A percentile compares a stretch with the other conserved stretches of the same genome.
Evolutionary conservation across 2,329 filamentous ascomycete species (phyloP).

Genomic region (Nakataea oryzae): DNA sequence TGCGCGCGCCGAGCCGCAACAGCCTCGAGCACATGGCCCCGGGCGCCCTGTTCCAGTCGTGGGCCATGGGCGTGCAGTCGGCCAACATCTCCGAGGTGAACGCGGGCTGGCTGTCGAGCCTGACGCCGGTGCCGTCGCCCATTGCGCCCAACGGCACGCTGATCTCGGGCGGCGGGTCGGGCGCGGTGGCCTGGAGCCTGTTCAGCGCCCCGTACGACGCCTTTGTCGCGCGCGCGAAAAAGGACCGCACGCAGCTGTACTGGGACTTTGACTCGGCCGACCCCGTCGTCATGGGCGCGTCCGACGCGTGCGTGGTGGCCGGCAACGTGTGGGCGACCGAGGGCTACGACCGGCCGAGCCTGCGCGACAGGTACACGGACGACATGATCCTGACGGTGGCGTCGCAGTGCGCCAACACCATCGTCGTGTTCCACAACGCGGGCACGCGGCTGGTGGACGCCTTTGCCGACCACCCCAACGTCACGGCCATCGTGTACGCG

Average conservation of each 20-base stretch:
- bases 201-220: conserved; percentile 26
- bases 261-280: conserved; percentile 31
- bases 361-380: conserved; percentile 51
- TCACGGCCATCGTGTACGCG: conserved; percentile 39
- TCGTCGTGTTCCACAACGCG: conserved; percentile 39
- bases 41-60: conserved; percentile 25
- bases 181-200: conserved; percentile 34
- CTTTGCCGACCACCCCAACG: conserved; percentile 39
- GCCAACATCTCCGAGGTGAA: conserved; percentile 25
- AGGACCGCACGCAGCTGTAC: conserved; percentile 45
- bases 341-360: conserved; percentile 42
- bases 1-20: conserved; percentile 39
- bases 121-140: conserved; percentile 10
- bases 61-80: conserved; percentile 42
- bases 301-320: conserved; percentile 48
- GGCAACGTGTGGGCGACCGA: conserved; percentile 53
- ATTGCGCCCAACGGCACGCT: conserved; percentile 38
- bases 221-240: conserved; percentile 25
- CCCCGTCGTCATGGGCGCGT: neutral
- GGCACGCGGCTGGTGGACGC: conserved; percentile 36
- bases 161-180: conserved; percentile 37
- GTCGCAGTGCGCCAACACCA: conserved; percentile 33
- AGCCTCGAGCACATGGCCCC: conserved; percentile 50
- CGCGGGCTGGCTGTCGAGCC: conserved; percentile 33
- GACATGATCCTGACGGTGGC: conserved; percentile 37